These are phyloP conservation scores for Tephrocybe rancida DNA, from an alignment of 768 basidiomycete species.

Conservation along the genomic window DNA sequence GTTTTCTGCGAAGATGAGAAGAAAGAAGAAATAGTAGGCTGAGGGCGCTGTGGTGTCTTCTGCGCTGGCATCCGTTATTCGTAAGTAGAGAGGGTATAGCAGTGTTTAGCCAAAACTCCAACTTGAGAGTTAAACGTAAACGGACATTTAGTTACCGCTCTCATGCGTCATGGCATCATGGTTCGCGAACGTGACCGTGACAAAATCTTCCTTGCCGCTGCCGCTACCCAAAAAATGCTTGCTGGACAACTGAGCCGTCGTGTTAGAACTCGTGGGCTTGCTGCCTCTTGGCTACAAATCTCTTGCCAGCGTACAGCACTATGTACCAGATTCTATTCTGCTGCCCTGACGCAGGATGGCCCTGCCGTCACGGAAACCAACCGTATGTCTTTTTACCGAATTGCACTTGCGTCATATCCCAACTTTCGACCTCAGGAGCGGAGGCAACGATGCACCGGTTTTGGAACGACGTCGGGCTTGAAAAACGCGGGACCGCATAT, in stretches of 20 bases:
- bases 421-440: slow-evolving; percentile 55
- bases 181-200: no score
- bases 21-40: slow-evolving; percentile 41
- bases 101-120: not conserved
- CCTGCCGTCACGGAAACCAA: slow-evolving; percentile 62
- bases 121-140: not conserved
- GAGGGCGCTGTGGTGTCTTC: slow-evolving; percentile 20
- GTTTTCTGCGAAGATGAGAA: slow-evolving; percentile 27
- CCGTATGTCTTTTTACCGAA: slow-evolving; percentile 40
- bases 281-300: slow-evolving; percentile 9
- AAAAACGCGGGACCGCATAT: slow-evolving; percentile 52
- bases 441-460: slow-evolving; percentile 88
- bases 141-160: slow-evolving; percentile 10
- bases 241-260: slow-evolving; percentile 21
- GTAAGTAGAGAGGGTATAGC: no score
- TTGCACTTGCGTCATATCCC: not conserved
- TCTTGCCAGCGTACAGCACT: not conserved
- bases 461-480: slow-evolving; percentile 91
- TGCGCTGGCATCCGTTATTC: slow-evolving; percentile 12
- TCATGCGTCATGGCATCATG: no score
- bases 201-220: slow-evolving; percentile 6
- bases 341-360: slow-evolving; percentile 37
- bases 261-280: slow-evolving; percentile 7
- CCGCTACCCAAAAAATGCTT: slow-evolving; percentile 17
- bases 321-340: slow-evolving; percentile 24